These are phyloP conservation scores for Solanum neorickii DNA, from an alignment of 257 asterid genomes.

Conservation along the genomic window DNA sequence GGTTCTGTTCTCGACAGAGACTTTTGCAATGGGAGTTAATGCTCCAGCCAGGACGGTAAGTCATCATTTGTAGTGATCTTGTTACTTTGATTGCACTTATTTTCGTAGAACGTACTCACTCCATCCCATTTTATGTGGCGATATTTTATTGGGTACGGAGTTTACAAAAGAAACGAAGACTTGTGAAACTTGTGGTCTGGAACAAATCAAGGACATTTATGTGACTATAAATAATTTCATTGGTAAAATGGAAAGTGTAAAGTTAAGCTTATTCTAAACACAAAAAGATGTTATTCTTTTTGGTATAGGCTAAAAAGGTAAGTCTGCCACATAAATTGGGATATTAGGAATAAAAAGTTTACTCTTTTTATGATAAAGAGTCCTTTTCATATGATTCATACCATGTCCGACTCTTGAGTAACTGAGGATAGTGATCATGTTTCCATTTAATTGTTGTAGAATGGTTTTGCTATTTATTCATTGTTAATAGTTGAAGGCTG, in stretches of 20 bases:
- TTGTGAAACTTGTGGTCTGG: neutral
- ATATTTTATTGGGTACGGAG: neutral
- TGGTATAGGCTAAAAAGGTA: neutral
- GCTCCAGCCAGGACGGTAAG: constrained; percentile 99
- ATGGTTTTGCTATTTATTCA: neutral
- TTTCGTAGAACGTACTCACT: neutral
- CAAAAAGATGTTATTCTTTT: neutral
- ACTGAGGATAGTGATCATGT: neutral
- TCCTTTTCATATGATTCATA: neutral
- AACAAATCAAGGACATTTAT: neutral
- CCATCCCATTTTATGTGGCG: neutral
- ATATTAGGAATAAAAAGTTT: neutral
- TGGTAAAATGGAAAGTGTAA: neutral
- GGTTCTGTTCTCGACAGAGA: constrained; percentile 96
- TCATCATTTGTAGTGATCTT: neutral
- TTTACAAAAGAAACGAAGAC: neutral
- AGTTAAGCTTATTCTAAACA: neutral
- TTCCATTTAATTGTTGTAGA: neutral
- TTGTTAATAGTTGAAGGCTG: neutral
- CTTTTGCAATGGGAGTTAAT: constrained; percentile 99
- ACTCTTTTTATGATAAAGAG: neutral
- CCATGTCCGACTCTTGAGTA: neutral
- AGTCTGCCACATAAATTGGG: neutral
- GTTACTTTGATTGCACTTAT: neutral
- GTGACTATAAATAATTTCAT: neutral